phyloP scores from a whole-genome alignment of 768 basidiomycete genomes.

The Fibroporia radiculosa region DNA sequence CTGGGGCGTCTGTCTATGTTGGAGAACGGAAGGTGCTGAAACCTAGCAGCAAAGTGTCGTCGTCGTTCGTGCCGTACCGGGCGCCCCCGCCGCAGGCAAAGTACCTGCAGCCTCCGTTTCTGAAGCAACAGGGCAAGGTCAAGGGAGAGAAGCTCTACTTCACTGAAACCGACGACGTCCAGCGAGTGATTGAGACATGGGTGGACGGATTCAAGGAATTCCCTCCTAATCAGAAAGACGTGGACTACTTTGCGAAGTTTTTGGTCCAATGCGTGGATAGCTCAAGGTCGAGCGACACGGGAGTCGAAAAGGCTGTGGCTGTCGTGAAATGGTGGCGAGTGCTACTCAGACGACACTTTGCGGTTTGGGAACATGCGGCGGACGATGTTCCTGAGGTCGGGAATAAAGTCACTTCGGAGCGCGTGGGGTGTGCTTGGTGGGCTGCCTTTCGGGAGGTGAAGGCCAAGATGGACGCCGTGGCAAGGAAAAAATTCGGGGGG shows the following conservation, averaged over 20 bases:
- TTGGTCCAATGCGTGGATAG: constrained; percentile 60
- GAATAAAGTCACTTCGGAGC: constrained; percentile 26
- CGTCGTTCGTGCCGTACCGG: constrained; percentile 32
- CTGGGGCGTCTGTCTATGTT: constrained; percentile 15
- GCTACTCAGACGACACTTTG: constrained; percentile 59
- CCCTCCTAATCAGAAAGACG: constrained; percentile 66
- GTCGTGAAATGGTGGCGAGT: constrained; percentile 82
- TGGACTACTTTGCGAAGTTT: constrained; percentile 68
- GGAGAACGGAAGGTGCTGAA: constrained; percentile 44
- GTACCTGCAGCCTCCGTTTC: constrained; percentile 38
- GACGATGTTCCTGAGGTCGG: constrained; percentile 26
- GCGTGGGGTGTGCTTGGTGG: constrained; percentile 76
- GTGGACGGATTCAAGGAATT: constrained; percentile 51
- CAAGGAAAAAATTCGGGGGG: constrained; percentile 67
- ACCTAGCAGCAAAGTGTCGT: constrained; percentile 26
- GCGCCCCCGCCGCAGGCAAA: constrained; percentile 50
- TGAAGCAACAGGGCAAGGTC: constrained; percentile 46
- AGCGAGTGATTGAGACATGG: constrained; percentile 69
- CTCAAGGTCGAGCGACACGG: constrained; percentile 46
- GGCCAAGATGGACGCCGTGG: constrained; percentile 54
- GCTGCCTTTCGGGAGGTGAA: constrained; percentile 65
- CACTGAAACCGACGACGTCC: constrained; percentile 64
- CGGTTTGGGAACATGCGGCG: constrained; percentile 37
- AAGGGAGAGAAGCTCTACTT: constrained; percentile 51
- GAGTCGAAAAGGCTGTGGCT: constrained; percentile 61